A percentile compares a stretch with the other conserved stretches of the same genome.
These are phyloP conservation scores for Scytalidium lignicola DNA, from an alignment of 2,329 filamentous ascomycete genomes.

Conservation along the genomic window DNA sequence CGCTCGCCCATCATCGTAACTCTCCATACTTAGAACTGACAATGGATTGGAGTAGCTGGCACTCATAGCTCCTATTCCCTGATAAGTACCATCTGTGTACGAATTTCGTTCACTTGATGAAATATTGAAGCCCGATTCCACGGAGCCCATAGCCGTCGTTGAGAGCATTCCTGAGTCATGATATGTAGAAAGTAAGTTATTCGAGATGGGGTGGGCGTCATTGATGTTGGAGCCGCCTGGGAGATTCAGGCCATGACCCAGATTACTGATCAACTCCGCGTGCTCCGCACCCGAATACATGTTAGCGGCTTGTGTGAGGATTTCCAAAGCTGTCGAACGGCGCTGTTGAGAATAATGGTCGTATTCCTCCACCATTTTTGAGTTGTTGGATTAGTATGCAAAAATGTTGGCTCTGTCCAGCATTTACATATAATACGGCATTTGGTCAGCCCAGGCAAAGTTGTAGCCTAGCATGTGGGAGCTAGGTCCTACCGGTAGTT, in stretches of 20 bases:
- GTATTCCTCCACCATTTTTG: background rate
- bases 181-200: background rate
- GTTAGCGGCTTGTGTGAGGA: constrained; percentile 23
- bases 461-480: no score
- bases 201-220: background rate
- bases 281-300: constrained; percentile 3
- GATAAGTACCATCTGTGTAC: background rate
- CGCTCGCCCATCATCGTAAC: constrained; percentile 34
- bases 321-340: constrained; percentile 13
- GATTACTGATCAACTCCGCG: background rate
- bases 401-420: background rate
- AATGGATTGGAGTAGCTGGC: constrained; percentile 11
- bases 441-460: no score
- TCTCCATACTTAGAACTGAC: constrained; percentile 42
- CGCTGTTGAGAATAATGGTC: background rate
- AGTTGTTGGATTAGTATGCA: background rate
- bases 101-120: background rate
- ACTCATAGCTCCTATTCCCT: constrained; percentile 9
- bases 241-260: background rate
- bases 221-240: background rate
- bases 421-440: background rate
- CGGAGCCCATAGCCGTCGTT: background rate
- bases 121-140: background rate
- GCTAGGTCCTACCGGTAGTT: no score
- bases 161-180: background rate